Evolutionary conservation across 2,329 filamentous ascomycete genomes (phyloP).

Genomic region (Beauveria brongniartii): DNA sequence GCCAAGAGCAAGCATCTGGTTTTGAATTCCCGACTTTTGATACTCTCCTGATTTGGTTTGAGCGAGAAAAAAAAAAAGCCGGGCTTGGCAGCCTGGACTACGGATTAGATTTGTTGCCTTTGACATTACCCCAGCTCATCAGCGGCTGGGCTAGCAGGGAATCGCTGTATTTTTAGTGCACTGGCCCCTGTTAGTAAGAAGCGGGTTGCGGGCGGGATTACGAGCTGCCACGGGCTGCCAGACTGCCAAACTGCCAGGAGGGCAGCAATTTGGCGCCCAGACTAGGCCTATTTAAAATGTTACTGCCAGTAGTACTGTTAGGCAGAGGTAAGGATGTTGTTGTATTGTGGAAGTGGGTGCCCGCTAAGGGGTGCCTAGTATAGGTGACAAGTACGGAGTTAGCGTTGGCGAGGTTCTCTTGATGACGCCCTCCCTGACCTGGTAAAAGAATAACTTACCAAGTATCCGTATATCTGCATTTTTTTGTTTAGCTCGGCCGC

Average conservation of each 20-base stretch:
- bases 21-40: background rate
- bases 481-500: too few species aligned
- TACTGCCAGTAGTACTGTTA: too few species aligned
- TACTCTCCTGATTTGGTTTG: background rate
- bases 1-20: background rate
- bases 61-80: background rate
- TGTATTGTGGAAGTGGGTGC: too few species aligned
- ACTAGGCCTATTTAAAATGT: background rate
- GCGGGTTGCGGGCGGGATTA: too few species aligned
- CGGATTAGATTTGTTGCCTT: too few species aligned
- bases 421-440: background rate
- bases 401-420: background rate
- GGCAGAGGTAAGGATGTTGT: too few species aligned
- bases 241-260: too few species aligned
- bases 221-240: too few species aligned
- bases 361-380: too few species aligned
- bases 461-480: background rate
- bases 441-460: too few species aligned
- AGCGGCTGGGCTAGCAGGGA: background rate
- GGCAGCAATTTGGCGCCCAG: background rate
- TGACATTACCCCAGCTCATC: background rate
- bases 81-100: background rate
- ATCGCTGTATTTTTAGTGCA: background rate
- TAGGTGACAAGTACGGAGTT: too few species aligned
- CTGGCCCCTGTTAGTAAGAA: background rate